Base-by-base conservation (phyloP, 495 filamentous ascomycete genomes). In the Entonaema liquescens region DNA sequence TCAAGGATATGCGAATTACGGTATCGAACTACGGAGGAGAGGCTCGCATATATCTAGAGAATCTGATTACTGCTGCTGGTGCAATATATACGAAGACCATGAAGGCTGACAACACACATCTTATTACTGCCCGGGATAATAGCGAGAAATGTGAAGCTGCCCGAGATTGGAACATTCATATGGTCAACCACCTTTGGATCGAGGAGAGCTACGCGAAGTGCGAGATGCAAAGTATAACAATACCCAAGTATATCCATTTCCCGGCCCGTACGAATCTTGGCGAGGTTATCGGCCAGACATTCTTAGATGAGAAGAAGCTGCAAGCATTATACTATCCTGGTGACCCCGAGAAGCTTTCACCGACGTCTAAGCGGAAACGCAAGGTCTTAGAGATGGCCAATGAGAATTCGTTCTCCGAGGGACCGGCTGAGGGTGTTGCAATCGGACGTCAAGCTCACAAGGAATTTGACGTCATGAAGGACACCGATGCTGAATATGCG, bases 1-100 rank as follows among this genome's bases (percentile, higher is more conserved):
- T 98, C 76, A 76, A 91, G 67, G 83, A 85, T 9, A 84, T 90
- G 73, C 85, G 82, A 61, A 95, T 99, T 69, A 94, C 93, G 61
- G 81, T 99, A 2, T 97, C 95, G 0, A 98, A 98, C 78, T 99
- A 99, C 76, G 91, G 92, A 29, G 95, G 95, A 17, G 96, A 99
- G 78, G 94, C 95, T 9, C 87, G 95, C 31, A 87, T 92, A 44
- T 99, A 98, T 78, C 84, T 99, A 28, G 95, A 99, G 77, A 98
- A 95, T 69, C 83, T 99, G 28, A 89, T 98, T 56, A 88, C 81
- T 49, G 93, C 93, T 17, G 81, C 91, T 2, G 96, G 96, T 5
- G 95, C 89, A 0, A 89, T 90, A 58, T 98, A 91, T 74, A 98
- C 95, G 6, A 94, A 95, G 80, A 94, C 93, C 0, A 89, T 99